Conservation (phyloP, 2,329 filamentous ascomycete genomes). For the Penicillium decumbens region DNA sequence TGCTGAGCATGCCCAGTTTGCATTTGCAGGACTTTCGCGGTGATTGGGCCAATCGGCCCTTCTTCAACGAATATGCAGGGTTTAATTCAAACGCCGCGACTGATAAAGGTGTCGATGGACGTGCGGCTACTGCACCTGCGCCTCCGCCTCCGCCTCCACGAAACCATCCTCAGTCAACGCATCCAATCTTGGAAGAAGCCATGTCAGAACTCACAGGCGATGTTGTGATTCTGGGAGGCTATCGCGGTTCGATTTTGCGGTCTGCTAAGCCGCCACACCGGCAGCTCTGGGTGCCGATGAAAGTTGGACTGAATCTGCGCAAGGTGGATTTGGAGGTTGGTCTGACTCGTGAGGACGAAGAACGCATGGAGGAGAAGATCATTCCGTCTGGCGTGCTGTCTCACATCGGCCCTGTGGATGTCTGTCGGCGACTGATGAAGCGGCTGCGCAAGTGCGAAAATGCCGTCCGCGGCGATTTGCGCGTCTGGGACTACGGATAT, state of each 20-base stretch:
- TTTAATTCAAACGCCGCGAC: conserved; percentile 12
- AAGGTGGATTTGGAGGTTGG: conserved; percentile 90
- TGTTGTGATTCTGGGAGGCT: conserved; percentile 82
- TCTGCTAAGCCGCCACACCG: conserved; percentile 75
- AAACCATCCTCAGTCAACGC: conserved; percentile 28
- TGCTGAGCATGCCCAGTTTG: conserved; percentile 46
- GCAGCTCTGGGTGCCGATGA: conserved; percentile 92
- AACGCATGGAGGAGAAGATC: conserved; percentile 75
- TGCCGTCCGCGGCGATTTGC: conserved; percentile 62
- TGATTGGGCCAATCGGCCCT: conserved; percentile 35
- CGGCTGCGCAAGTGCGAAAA: conserved; percentile 71
- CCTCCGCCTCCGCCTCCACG: conserved; percentile 20
- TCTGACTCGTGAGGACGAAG: conserved; percentile 74
- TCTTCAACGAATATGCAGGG: conserved; percentile 27
- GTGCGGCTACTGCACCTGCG: conserved; percentile 6
- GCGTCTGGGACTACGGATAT: conserved; percentile 87
- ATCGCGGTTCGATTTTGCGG: conserved; percentile 82
- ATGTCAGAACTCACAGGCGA: conserved; percentile 73
- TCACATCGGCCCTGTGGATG: conserved; percentile 86
- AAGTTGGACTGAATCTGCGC: conserved; percentile 83
- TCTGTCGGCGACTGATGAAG: conserved; percentile 76
- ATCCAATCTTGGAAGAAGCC: conserved; percentile 53
- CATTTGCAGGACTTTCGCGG: conserved; percentile 37
- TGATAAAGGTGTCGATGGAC: conserved; percentile 11
- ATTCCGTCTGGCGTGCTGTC: conserved; percentile 84